phyloP scores from a whole-genome alignment of 306 rosid species.

The Acacia crassicarpa region DNA sequence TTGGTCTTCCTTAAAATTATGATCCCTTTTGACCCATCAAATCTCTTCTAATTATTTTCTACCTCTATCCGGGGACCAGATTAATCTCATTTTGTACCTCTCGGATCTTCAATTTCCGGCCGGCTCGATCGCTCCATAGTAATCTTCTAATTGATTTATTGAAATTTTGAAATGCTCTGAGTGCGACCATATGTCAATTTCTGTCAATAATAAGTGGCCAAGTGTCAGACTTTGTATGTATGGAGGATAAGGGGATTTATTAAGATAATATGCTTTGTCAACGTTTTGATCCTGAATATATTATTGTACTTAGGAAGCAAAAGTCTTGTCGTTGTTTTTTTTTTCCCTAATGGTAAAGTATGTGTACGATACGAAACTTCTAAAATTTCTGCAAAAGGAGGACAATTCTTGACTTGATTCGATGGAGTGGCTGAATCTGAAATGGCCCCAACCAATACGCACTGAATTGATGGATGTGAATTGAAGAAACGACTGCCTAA shows the following conservation, averaged over 20 bases:
- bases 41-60: background rate
- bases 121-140: background rate
- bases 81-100: constrained; percentile 39
- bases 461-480: background rate
- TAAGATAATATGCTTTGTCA: background rate
- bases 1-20: constrained; percentile 39
- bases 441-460: background rate
- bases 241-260: constrained; percentile 1
- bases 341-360: background rate
- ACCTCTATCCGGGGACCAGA: background rate
- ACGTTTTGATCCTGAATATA: background rate
- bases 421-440: constrained; percentile 16
- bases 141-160: constrained; percentile 19
- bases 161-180: constrained; percentile 23
- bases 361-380: constrained; percentile 6
- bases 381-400: background rate
- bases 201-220: constrained; percentile 16
- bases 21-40: constrained; percentile 9
- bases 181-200: constrained; percentile 15
- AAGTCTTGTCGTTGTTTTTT: background rate
- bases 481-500: constrained; percentile 13
- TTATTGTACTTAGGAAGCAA: background rate
- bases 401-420: constrained; percentile 29
- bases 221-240: constrained; percentile 15
- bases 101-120: constrained; percentile 30